Conservation (phyloP, 2,329 filamentous ascomycete genomes). For the Alternaria angustiovoidea region DNA sequence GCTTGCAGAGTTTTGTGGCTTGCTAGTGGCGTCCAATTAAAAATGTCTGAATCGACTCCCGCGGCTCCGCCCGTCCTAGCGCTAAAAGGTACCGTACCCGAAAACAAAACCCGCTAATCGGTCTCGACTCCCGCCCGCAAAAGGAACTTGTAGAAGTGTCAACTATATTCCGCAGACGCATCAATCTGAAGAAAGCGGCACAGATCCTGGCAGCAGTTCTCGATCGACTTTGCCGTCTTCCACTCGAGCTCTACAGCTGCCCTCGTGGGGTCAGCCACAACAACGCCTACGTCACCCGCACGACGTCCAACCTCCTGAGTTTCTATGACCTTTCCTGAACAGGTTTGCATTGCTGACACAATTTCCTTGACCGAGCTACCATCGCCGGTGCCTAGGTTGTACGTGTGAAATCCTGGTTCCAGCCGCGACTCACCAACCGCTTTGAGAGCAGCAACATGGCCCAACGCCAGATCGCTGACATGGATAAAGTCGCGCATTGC, state of each 20-base stretch:
- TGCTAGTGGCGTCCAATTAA: neutral
- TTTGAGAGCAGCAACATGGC: slow-evolving; percentile 65
- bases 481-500: slow-evolving; percentile 72
- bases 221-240: slow-evolving; percentile 21
- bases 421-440: slow-evolving; percentile 23
- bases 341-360: slow-evolving; percentile 40
- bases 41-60: neutral
- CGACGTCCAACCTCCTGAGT: slow-evolving; percentile 31
- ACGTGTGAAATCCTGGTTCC: slow-evolving; percentile 35
- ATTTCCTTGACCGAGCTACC: slow-evolving; percentile 47
- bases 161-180: neutral
- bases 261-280: slow-evolving; percentile 36
- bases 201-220: slow-evolving; percentile 6
- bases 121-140: neutral
- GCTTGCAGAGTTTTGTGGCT: slow-evolving; percentile 5
- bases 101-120: neutral
- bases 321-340: slow-evolving; percentile 34
- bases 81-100: neutral
- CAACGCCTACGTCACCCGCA: slow-evolving; percentile 43
- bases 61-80: neutral
- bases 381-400: slow-evolving; percentile 47
- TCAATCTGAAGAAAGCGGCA: slow-evolving; percentile 2
- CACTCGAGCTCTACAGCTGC: slow-evolving; percentile 39
- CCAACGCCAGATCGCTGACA: slow-evolving; percentile 67
- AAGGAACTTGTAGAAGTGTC: neutral